Evolutionary conservation across 208 protist species (phyloP).

Genomic region (Leishmania braziliensis): DNA sequence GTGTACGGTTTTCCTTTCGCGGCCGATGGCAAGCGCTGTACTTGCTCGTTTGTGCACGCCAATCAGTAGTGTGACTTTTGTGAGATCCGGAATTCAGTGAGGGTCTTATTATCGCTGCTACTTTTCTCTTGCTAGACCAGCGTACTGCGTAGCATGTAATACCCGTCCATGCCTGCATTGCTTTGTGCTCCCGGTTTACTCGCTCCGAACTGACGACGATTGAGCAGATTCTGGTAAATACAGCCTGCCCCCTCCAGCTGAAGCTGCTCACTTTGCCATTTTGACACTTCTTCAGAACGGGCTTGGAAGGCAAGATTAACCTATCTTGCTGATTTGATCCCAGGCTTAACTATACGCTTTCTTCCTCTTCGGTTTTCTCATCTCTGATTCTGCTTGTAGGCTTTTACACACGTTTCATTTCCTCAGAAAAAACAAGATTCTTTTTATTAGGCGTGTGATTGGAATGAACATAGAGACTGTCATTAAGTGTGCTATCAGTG

Average conservation of each 20-base stretch:
- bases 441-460: background rate
- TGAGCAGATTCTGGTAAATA: background rate
- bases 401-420: background rate
- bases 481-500: constrained; percentile 12
- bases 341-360: background rate
- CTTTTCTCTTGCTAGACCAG: background rate
- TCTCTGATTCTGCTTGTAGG: background rate
- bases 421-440: background rate
- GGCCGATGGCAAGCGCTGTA: too few species aligned
- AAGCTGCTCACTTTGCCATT: background rate
- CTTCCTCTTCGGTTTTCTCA: background rate
- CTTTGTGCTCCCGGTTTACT: constrained; percentile 9
- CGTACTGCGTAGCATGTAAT: background rate
- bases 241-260: background rate
- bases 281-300: background rate
- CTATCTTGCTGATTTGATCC: background rate
- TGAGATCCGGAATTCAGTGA: background rate
- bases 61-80: background rate
- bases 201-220: background rate
- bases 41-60: background rate
- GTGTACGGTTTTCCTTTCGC: background rate
- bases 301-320: background rate
- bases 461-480: constrained; percentile 8
- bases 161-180: constrained; percentile 1
- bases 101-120: background rate